Conservation (phyloP, 2,329 filamentous ascomycete genomes). For the Colletotrichum gloeosporioides region DNA sequence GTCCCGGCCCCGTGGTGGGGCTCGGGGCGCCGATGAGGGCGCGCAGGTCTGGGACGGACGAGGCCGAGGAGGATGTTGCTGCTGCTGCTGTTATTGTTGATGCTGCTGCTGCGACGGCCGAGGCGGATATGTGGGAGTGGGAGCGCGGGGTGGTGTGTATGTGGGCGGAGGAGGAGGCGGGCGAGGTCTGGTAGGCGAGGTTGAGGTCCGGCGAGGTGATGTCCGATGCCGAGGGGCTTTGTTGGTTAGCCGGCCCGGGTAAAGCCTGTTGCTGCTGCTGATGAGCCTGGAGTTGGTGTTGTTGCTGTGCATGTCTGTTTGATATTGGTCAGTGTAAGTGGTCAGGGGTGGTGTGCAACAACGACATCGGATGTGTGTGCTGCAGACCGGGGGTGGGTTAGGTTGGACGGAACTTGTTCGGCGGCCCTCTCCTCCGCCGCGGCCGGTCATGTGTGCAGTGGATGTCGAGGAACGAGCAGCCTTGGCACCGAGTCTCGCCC, state of each 20-base stretch:
- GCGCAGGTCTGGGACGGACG: conserved; percentile 3
- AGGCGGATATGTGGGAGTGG: neutral
- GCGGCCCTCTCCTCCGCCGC: conserved; percentile 30
- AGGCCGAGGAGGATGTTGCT: neutral
- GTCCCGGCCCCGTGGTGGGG: neutral
- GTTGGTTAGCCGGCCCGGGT: neutral
- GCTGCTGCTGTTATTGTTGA: neutral
- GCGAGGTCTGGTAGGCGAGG: conserved; percentile 1
- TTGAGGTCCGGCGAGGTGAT: conserved; percentile 3
- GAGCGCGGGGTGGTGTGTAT: neutral
- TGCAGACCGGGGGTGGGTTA: neutral
- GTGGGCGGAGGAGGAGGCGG: neutral
- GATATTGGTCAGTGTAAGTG: neutral
- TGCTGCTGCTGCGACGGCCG: neutral
- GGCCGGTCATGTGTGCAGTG: conserved; percentile 31
- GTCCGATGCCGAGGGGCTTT: conserved; percentile 2
- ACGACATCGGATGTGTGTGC: neutral
- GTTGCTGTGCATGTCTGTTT: neutral
- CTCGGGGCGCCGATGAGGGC: conserved; percentile 12
- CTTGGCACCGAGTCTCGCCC: conserved; percentile 21
- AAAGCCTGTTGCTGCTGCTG: neutral
- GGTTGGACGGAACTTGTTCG: conserved; percentile 25
- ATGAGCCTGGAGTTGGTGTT: neutral
- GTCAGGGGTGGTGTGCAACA: neutral
- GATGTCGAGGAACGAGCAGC: conserved; percentile 28